Evolutionary conservation across 371 early-diverging fungal species (phyloP), one percentile per base, ranked within the genome.

Genomic region (Mucor velutinosus): DNA sequence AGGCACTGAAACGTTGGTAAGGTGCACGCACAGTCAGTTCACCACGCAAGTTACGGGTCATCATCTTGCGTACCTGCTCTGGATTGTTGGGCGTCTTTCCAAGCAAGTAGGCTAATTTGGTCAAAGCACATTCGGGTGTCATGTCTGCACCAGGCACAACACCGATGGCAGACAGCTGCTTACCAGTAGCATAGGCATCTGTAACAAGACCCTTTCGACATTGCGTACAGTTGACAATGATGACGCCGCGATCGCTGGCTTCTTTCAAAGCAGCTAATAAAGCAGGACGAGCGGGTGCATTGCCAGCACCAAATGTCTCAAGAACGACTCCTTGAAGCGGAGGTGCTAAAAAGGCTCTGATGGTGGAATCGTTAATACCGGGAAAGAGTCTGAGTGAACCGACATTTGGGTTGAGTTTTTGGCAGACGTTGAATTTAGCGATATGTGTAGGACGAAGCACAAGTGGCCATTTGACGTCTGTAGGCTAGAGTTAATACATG

Each of bases 101-200:
- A 1, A 99, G 82, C 35, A 99, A 77, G 71, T 97, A 99, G 19
- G 95, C 91, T 5, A 98, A 88, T 73, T 98, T 98, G 12, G 97
- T 94, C 14, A 97, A 76, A 0, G 99, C 99, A 70, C 96, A 96
- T 82, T 98, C 98, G 7, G 97, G 92, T 1, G 98, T 98, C 97
- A 98, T 96, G 73, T 98, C 98, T n/a, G 91, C 87, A 17, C 99
- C 99, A 1, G 99, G 93, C 6, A 98, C 92, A 1, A 98, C 95
- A 37, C 95, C 94, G 25, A 94, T 87, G 30, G 84, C 79, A 15
- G 89, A 73, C 5, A 99, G 75, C 8, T 94, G 95, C 51, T 93
- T 91, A 10, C 97, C 96, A 0, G 97, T 96, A 10, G 93, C 96
- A 71, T 99, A 99, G 2, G 90, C 72, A 73, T 95, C 96, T 0